Conservation (phyloP, 2,329 filamentous ascomycete species). For the Colletotrichum sp. region DNA sequence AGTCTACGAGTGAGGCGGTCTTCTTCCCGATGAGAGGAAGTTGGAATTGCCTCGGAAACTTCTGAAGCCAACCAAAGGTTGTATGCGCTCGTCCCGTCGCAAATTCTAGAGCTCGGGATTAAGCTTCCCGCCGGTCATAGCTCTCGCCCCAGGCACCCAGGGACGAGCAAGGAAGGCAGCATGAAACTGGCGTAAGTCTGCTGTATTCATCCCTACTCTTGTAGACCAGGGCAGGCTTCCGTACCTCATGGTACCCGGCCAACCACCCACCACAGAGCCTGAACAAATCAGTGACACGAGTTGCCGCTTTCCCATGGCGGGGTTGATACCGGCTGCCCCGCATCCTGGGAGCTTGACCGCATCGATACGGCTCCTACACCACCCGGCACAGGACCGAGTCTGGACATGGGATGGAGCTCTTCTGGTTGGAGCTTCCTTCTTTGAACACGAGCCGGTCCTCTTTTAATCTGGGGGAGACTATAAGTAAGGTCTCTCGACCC, state of each 20-base stretch:
- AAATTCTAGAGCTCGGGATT: background rate
- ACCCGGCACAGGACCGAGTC: background rate
- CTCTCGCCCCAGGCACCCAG: background rate
- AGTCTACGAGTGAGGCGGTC: background rate
- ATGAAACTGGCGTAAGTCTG: background rate
- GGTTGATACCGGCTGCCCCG: constrained; percentile 5
- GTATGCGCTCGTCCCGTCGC: background rate
- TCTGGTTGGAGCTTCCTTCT: constrained; percentile 8
- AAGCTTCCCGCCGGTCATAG: constrained; percentile 9
- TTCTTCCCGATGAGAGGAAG: background rate
- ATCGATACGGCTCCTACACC: background rate
- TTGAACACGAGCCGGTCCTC: background rate
- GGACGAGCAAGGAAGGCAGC: background rate
- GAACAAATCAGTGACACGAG: constrained; percentile 2
- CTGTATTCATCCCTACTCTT: background rate
- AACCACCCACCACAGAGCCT: background rate
- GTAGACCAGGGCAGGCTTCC: background rate
- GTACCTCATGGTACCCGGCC: background rate
- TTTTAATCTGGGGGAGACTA: constrained; percentile 6
- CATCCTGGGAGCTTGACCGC: constrained; percentile 3
- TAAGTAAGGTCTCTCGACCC: constrained; percentile 14
- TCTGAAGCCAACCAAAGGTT: background rate
- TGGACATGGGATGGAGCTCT: constrained; percentile 5
- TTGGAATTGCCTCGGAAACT: background rate
- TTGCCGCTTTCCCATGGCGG: constrained; percentile 8